A percentile compares a stretch with the other conserved stretches of the same genome.
Evolutionary conservation across 306 rosid genomes (phyloP).

Genomic region (Ceratonia siliqua): DNA sequence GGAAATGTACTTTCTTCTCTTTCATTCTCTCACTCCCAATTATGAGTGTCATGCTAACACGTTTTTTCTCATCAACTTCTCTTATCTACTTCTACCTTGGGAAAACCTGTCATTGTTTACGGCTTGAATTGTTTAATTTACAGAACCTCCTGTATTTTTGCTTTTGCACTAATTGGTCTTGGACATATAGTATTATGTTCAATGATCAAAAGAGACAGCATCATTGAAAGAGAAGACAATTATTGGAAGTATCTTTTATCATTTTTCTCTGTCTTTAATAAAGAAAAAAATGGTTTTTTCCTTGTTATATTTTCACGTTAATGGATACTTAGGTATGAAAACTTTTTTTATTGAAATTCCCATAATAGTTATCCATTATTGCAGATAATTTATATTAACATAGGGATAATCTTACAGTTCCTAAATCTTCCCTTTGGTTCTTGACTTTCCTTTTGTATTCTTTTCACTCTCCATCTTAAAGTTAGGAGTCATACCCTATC

Average conservation of each 20-base stretch:
- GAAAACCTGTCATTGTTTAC: not conserved
- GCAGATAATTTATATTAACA: not conserved
- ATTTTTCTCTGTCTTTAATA: not conserved
- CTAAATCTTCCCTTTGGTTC: conserved; percentile 18
- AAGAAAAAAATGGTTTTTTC: not conserved
- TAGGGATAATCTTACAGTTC: conserved; percentile 20
- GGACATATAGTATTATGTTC: not conserved
- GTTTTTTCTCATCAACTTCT: not conserved
- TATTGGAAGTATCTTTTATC: not conserved
- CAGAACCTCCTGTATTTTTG: not conserved
- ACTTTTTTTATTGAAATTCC: conserved; percentile 8
- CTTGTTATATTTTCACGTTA: conserved; percentile 9
- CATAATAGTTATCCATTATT: conserved; percentile 1
- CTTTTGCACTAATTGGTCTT: conserved; percentile 21
- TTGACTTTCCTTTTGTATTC: not conserved
- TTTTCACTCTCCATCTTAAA: conserved; percentile 19
- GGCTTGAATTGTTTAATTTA: not conserved
- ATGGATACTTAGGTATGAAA: conserved; percentile 9
- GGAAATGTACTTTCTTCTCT: not conserved
- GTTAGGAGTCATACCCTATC: not conserved
- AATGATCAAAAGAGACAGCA: conserved; percentile 6
- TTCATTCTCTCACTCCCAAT: not conserved
- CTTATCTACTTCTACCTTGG: not conserved
- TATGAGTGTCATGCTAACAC: not conserved
- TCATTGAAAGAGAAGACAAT: not conserved